Percentiles rank a stretch among this genome's conserved stretches.
phyloP scores from a whole-genome alignment of 306 rosid species.

The Fagus sylvatica region DNA sequence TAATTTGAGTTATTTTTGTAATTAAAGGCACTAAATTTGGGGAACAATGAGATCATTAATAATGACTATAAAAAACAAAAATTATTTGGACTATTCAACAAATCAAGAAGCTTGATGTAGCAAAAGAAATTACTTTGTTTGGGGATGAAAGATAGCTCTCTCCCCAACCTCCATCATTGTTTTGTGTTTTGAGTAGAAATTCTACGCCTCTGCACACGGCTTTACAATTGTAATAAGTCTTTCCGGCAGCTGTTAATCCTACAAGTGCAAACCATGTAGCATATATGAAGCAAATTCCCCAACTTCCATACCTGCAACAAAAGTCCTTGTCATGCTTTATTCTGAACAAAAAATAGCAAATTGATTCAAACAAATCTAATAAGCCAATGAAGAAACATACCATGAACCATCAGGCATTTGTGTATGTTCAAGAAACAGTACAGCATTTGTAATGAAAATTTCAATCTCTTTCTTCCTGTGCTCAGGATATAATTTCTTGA shows the following conservation, averaged over 20 bases:
- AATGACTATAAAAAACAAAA: no score
- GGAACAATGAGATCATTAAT: no score
- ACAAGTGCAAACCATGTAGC: constrained; percentile 63
- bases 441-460: constrained; percentile 29
- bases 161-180: constrained; percentile 47
- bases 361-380: background rate
- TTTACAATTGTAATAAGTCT: constrained; percentile 40
- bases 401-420: constrained; percentile 45
- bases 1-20: no score
- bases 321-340: background rate
- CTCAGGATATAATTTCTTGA: constrained; percentile 27
- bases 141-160: constrained; percentile 47
- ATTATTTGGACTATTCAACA: no score
- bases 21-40: no score
- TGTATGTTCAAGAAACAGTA: constrained; percentile 33
- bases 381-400: constrained; percentile 9
- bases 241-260: constrained; percentile 58
- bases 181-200: constrained; percentile 35
- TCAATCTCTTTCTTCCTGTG: constrained; percentile 38
- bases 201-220: constrained; percentile 48
- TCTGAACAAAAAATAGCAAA: background rate
- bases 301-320: constrained; percentile 36
- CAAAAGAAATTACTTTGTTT: constrained; percentile 24
- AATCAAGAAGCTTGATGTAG: no score
- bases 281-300: no score